phyloP scores from a whole-genome alignment of 257 asterid species.

The Mitragyna speciosa region DNA sequence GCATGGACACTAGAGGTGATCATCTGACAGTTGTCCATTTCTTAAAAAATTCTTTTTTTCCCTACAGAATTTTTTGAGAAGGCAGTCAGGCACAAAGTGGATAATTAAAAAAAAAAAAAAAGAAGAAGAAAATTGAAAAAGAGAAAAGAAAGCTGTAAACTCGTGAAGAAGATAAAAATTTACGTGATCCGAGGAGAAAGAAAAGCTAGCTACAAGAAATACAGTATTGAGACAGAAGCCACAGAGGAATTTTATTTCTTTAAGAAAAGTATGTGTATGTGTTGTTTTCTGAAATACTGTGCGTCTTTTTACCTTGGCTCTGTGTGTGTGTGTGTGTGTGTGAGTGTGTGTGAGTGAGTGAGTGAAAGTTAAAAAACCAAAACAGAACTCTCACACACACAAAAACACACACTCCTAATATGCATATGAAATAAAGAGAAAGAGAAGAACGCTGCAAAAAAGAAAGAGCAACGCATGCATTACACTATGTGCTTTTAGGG shows the following conservation, averaged over 20 bases:
- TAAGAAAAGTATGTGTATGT: neutral
- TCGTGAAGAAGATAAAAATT: neutral
- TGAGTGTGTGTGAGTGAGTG: neutral
- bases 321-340: neutral
- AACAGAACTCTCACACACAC: neutral
- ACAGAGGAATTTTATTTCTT: conserved; percentile 3
- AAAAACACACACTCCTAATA: neutral
- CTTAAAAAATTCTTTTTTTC: too few species aligned
- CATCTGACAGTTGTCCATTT: too few species aligned
- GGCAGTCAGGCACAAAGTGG: too few species aligned
- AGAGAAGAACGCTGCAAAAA: neutral
- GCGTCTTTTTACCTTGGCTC: neutral
- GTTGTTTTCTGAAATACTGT: neutral
- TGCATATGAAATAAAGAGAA: neutral
- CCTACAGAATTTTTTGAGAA: too few species aligned
- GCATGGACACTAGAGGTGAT: too few species aligned
- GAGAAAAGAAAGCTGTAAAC: conserved; percentile 6
- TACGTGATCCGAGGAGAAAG: conserved; percentile 23
- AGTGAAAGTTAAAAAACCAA: neutral
- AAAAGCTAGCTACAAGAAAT: neutral
- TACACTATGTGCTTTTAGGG: conserved; percentile 4
- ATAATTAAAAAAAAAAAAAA: too few species aligned
- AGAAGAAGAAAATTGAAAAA: neutral
- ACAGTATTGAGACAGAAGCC: neutral
- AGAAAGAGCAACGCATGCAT: conserved; percentile 25